Evolutionary conservation across 2,329 filamentous ascomycete species (phyloP).

Genomic region (Fusarium zealandicum): DNA sequence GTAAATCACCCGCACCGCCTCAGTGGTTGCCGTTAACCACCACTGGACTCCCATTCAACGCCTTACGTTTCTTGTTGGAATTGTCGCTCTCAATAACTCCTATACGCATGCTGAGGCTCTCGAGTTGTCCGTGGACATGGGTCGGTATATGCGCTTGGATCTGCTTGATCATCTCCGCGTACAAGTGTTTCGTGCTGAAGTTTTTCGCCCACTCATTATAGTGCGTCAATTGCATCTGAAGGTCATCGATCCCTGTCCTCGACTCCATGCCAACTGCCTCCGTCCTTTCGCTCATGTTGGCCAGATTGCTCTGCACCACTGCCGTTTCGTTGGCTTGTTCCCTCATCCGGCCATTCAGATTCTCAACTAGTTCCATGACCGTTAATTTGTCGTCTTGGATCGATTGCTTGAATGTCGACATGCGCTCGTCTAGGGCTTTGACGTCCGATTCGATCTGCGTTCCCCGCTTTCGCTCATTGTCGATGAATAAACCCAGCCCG

Average conservation of each 20-base stretch:
- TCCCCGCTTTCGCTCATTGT: conserved; percentile 27
- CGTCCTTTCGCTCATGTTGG: conserved; percentile 1
- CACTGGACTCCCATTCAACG: conserved; percentile 27
- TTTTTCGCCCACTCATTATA: conserved; percentile 59
- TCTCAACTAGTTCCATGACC: not conserved
- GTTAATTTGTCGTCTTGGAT: not conserved
- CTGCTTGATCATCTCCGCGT: conserved; percentile 50
- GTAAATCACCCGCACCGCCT: not conserved
- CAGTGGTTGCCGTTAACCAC: conserved; percentile 18
- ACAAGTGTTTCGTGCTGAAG: conserved; percentile 53
- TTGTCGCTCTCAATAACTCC: conserved; percentile 33
- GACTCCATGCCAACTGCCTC: conserved; percentile 28
- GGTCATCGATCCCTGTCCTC: conserved; percentile 39
- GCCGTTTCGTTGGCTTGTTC: conserved; percentile 8
- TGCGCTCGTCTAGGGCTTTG: conserved; percentile 4
- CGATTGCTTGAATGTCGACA: not conserved
- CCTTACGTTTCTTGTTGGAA: conserved; percentile 36
- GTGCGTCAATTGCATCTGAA: conserved; percentile 48
- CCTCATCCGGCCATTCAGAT: not conserved
- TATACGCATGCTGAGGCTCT: conserved; percentile 28
- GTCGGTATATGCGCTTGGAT: conserved; percentile 43
- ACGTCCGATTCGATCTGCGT: conserved; percentile 17
- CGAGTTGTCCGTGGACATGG: conserved; percentile 29
- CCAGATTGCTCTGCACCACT: conserved; percentile 4
- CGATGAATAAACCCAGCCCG: conserved; percentile 29